Percentiles rank a stretch among this genome's conserved stretches.
Evolutionary conservation across 208 protist species (phyloP).

Genomic region (Polymyxa betae): DNA sequence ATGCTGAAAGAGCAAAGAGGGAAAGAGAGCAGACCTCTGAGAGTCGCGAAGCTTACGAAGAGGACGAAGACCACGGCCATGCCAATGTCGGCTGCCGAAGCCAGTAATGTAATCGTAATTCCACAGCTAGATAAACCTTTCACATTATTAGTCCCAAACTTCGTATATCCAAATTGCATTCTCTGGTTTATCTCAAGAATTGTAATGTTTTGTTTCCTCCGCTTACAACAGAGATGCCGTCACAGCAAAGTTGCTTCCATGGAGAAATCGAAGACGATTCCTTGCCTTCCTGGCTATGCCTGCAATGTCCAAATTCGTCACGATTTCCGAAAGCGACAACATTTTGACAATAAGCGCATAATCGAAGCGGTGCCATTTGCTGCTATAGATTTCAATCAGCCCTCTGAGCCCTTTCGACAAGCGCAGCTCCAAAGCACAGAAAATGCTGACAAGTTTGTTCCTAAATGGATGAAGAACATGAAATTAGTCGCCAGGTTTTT

Average conservation of each 20-base stretch:
- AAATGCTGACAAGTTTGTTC: neutral
- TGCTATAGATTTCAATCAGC: neutral
- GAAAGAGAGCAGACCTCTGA: neutral
- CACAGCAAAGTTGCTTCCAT: too few relatives aligned
- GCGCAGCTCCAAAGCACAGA: neutral
- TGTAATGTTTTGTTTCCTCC: too few relatives aligned
- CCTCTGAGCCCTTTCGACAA: neutral
- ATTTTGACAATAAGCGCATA: too few relatives aligned
- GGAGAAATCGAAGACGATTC: too few relatives aligned
- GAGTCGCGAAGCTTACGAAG: conserved; percentile 46
- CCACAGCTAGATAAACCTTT: neutral
- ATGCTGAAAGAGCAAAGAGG: conserved; percentile 48
- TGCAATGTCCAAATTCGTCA: neutral
- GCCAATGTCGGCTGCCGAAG: conserved; percentile 27
- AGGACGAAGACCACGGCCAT: conserved; percentile 32
- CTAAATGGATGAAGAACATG: neutral
- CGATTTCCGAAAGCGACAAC: conserved; percentile 36
- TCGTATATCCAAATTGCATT: too few relatives aligned
- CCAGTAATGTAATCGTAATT: neutral
- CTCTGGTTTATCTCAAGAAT: too few relatives aligned
- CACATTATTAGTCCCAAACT: too few relatives aligned
- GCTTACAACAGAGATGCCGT: too few relatives aligned
- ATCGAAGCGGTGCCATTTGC: too few relatives aligned
- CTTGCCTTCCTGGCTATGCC: conserved; percentile 6
- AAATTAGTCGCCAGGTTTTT: conserved; percentile 20